phyloP scores from a whole-genome alignment of 2,329 filamentous ascomycete species.

The Diaporthe vexans region DNA sequence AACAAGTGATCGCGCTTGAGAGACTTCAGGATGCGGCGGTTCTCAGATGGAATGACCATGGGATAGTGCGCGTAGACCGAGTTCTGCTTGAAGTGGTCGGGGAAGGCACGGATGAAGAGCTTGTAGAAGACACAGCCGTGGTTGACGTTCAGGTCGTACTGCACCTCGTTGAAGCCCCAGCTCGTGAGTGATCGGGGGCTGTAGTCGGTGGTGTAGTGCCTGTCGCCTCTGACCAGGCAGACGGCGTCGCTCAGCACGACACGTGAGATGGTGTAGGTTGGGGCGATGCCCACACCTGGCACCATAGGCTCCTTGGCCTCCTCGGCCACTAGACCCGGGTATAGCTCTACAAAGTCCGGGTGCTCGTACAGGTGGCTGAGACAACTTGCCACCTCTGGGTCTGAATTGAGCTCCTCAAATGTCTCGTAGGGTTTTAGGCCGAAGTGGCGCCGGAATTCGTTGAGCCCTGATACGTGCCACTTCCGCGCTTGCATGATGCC shows the following conservation, averaged over 20 bases:
- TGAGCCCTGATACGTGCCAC: constrained; percentile 84
- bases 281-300: constrained; percentile 81
- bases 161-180: constrained; percentile 84
- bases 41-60: constrained; percentile 79
- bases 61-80: constrained; percentile 87
- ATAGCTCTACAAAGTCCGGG: constrained; percentile 84
- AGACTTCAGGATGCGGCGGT: constrained; percentile 76
- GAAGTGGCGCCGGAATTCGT: constrained; percentile 89
- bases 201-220: constrained; percentile 85
- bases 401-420: constrained; percentile 88
- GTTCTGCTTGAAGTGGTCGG: constrained; percentile 81
- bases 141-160: constrained; percentile 79
- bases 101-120: constrained; percentile 84
- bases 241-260: constrained; percentile 85
- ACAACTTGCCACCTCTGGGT: constrained; percentile 77
- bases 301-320: constrained; percentile 81
- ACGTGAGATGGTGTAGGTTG: constrained; percentile 82
- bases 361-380: constrained; percentile 80
- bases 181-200: constrained; percentile 81
- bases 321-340: constrained; percentile 83
- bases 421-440: constrained; percentile 80
- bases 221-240: constrained; percentile 81
- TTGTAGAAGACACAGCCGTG: constrained; percentile 90
- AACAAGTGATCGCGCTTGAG: constrained; percentile 78
- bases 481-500: constrained; percentile 82